Conservation (phyloP, 2,329 filamentous ascomycete genomes). For the Aspergillus sp. region DNA sequence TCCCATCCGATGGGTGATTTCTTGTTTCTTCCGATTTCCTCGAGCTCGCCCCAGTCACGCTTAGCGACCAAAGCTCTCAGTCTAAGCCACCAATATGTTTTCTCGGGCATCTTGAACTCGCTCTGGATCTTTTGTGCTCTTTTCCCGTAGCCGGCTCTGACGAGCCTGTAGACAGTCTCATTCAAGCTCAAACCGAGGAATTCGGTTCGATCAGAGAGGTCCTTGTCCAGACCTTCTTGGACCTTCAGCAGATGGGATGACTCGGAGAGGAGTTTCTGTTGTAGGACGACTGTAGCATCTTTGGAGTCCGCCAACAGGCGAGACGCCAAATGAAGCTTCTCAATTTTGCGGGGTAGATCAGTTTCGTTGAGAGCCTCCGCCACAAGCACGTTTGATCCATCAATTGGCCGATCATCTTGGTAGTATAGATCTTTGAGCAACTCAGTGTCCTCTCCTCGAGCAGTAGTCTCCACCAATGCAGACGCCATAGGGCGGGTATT, state of each 20-base stretch:
- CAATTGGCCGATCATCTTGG: constrained; percentile 86
- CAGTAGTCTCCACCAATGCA: constrained; percentile 83
- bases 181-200: constrained; percentile 86
- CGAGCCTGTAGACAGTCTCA: constrained; percentile 86
- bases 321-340: constrained; percentile 84
- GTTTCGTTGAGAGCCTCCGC: constrained; percentile 76
- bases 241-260: constrained; percentile 75
- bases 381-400: constrained; percentile 84
- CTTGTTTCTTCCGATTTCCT: constrained; percentile 71
- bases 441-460: constrained; percentile 73
- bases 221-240: constrained; percentile 83
- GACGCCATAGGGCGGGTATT: constrained; percentile 82
- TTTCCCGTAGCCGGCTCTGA: constrained; percentile 76
- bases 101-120: constrained; percentile 92
- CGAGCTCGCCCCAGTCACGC: constrained; percentile 87
- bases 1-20: constrained; percentile 97
- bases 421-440: constrained; percentile 96
- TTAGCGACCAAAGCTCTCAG: constrained; percentile 85
- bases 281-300: constrained; percentile 64
- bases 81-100: constrained; percentile 82
- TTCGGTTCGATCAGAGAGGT: constrained; percentile 61
- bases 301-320: constrained; percentile 82
- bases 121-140: constrained; percentile 82
- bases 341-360: constrained; percentile 66
- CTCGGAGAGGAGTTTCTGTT: constrained; percentile 75